Evolutionary conservation across 2,329 filamentous ascomycete genomes (phyloP), one percentile per base, ranked within the genome.

Genomic region (Ceratocystis lukuohia): DNA sequence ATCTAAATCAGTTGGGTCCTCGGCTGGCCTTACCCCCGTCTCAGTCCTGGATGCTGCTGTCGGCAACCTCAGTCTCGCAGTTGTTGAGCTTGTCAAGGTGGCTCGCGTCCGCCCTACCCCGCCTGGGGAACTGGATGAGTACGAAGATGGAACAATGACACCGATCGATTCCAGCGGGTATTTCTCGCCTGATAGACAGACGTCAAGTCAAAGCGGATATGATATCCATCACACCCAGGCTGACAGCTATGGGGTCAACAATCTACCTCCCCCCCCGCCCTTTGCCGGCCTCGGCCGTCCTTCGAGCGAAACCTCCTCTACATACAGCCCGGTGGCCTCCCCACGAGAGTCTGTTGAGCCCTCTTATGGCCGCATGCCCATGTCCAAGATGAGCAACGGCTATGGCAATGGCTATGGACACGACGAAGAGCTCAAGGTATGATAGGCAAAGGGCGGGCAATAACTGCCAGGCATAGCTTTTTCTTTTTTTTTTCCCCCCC

Each of bases 1-100:
- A 1, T 88, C 90, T 44, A 96, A 95, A 78, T 96, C 96, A 73
- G 96, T 94, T 74, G 87, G 89, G 44, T 82, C 84, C 10, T 87
- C 91, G 0, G 86, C 84, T 22, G 94, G 94, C 37, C 83, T 99
- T 41, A 93, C 91, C 1, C 94, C 94, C 0, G 88, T 99, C n/a
- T 96, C 91, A 5, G 78, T 99, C 2, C 80, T 99, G 25, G 94
- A 99, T 74, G 94, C 93, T 2, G 93, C 94, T 1, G 91, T 93
- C 6, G 94, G 90, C 28, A 91, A 99, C 76, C 80, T 97, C 45
- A 90, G 91, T 1, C 86, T 89, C 3, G 86, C 92, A 1, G 82
- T 97, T 28, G 86, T 99, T 22, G 92, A 96, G 71, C 81, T 97
- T 15, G 80, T 96, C 65, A 88, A 89, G 62, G 79, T 84, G 4